Evolutionary conservation across 2,329 filamentous ascomycete genomes (phyloP), one percentile per base, ranked within the genome.

Genomic region (Fonsecaea nubica): DNA sequence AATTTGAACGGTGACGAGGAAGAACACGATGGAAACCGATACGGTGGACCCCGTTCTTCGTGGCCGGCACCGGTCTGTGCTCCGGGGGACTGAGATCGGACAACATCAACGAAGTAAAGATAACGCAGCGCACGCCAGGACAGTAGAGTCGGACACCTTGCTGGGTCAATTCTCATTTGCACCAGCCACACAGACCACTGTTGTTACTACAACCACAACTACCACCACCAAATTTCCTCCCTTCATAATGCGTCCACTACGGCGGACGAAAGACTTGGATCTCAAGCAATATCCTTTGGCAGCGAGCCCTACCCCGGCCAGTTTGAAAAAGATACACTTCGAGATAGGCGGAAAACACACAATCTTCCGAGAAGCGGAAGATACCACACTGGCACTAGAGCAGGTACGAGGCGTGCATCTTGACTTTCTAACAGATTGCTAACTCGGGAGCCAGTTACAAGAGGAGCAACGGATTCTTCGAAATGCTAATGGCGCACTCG

Each of bases 271-370:
- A 66, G 85, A 89, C 62, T 87, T 97, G 65, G 93, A 98, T 78
- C 85, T 90, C 13, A 96, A 96, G 77, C 88, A 95, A 73, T 99
- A 96, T 77, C 95, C 95, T 45, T 83, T 99, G 35, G 94, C 94
- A 42, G 85, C 87, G 69, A 89, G 91, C 58, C 90, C 92, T 0
- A 96, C 93, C 1, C 95, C 95, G 1, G 86, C 88, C 15, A 89
- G 91, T 59, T 82, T 99, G 67, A 87, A 88, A 69, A 89, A 88
- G 64, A 90, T 98, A 75, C 89, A 86, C 48, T 93, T 96, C 73
- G 87, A 90, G 59, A 81, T 91, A 40, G 86, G 87, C 56, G 86
- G 87, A 53, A 82, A 83, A 65, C 81, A 86, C 7, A 84, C 87
- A n/a, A 80, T 84, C 40, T 90, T 90, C 68, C 82, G 85, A 64